Percentiles rank a stretch among this genome's conserved stretches.
Evolutionary conservation across 495 filamentous ascomycete genomes (phyloP).

Genomic region (Penicillium longicatenatum): DNA sequence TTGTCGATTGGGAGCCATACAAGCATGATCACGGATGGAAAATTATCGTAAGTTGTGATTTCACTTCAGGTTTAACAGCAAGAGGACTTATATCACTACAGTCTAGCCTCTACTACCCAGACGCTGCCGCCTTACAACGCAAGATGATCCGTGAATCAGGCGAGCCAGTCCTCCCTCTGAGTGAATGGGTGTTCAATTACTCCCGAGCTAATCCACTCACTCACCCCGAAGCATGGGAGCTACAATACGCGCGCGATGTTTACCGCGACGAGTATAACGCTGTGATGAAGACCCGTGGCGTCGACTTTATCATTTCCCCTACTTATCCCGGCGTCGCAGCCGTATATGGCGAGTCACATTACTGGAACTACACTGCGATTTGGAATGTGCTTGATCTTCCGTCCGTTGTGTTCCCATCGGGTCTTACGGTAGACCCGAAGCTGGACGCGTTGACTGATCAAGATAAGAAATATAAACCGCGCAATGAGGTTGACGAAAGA

Average conservation of each 20-base stretch:
- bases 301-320: slow-evolving; percentile 74
- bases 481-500: slow-evolving; percentile 35
- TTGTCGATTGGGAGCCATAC: slow-evolving; percentile 68
- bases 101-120: slow-evolving; percentile 57
- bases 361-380: slow-evolving; percentile 71
- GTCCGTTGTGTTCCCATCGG: slow-evolving; percentile 56
- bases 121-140: slow-evolving; percentile 50
- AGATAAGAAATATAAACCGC: slow-evolving; percentile 32
- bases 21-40: slow-evolving; percentile 62
- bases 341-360: slow-evolving; percentile 59
- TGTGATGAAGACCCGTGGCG: slow-evolving; percentile 58
- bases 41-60: slow-evolving; percentile 46
- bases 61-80: background rate
- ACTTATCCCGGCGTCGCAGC: slow-evolving; percentile 60
- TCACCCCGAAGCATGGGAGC: slow-evolving; percentile 45
- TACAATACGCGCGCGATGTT: slow-evolving; percentile 51
- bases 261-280: slow-evolving; percentile 61
- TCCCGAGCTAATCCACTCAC: slow-evolving; percentile 44
- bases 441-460: slow-evolving; percentile 28
- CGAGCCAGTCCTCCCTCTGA: slow-evolving; percentile 60
- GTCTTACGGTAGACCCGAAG: slow-evolving; percentile 46
- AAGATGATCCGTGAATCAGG: slow-evolving; percentile 48
- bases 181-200: slow-evolving; percentile 58
- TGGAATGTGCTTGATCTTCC: slow-evolving; percentile 78
- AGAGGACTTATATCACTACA: slow-evolving; percentile 1